Conservation (phyloP, 1,284 basidiomycete genomes). For the Cryptococcus jaspeensis region DNA sequence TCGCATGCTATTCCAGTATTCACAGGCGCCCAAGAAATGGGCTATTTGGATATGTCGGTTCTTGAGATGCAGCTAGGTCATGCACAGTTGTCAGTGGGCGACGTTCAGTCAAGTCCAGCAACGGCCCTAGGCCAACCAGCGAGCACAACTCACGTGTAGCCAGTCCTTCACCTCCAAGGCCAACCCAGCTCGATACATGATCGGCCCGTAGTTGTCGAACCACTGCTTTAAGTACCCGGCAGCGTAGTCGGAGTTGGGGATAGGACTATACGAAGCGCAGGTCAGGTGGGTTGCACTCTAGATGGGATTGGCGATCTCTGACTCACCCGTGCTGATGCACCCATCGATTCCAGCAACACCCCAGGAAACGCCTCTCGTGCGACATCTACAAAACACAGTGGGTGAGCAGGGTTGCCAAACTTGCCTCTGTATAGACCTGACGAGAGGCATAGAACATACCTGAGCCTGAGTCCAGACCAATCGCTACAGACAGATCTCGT, state of each 20-base stretch:
- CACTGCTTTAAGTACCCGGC: conserved; percentile 12
- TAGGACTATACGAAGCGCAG: conserved; percentile 8
- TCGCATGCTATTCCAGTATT: conserved; percentile 5
- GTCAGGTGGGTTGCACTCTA: neutral
- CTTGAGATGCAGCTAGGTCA: conserved; percentile 2
- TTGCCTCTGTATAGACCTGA: no score
- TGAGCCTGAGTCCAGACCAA: conserved; percentile 17
- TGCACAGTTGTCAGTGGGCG: neutral
- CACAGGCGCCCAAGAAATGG: conserved; percentile 2
- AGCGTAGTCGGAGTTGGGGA: conserved; percentile 4
- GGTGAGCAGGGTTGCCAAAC: no score
- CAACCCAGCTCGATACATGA: conserved; percentile 20
- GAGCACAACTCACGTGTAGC: conserved; percentile 17
- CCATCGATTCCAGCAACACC: conserved; percentile 30
- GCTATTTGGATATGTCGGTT: conserved; percentile 5
- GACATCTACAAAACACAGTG: conserved; percentile 14
- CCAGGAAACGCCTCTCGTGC: conserved; percentile 18
- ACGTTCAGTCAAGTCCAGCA: neutral
- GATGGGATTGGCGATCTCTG: neutral
- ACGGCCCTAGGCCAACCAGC: neutral
- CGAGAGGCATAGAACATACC: no score
- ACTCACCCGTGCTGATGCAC: conserved; percentile 23
- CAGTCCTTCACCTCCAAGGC: conserved; percentile 10
- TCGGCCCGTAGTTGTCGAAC: conserved; percentile 21
- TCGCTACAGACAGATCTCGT: neutral